Conservation (phyloP, 2,329 filamentous ascomycete species). For the Calonectria pteridis region DNA sequence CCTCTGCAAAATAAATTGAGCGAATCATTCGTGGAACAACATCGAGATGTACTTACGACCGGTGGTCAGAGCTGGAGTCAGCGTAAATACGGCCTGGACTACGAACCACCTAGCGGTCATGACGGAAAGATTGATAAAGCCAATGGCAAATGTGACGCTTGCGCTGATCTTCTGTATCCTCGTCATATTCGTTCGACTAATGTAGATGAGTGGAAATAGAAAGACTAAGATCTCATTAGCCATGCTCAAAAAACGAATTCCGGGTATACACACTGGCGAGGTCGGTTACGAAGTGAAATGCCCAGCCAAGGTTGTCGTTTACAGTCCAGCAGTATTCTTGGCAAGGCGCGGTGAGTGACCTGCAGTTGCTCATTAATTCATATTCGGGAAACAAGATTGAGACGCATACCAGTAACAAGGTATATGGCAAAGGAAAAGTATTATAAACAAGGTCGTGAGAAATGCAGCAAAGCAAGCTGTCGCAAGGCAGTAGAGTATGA, state of each 20-base stretch:
- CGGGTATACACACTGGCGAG: neutral
- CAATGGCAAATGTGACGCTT: neutral
- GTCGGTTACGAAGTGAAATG: neutral
- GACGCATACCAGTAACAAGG: neutral
- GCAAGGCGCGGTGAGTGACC: neutral
- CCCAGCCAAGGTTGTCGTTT: conserved; percentile 12
- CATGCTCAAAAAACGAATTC: too few species aligned
- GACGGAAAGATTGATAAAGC: conserved; percentile 3
- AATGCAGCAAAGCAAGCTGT: neutral
- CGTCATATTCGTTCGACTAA: conserved; percentile 5
- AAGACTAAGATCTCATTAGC: neutral
- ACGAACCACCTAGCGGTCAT: conserved; percentile 4
- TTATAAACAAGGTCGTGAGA: neutral
- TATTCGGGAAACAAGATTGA: too few species aligned
- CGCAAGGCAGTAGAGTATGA: neutral
- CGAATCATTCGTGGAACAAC: neutral
- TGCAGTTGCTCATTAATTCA: neutral
- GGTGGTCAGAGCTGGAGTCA: neutral
- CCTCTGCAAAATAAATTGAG: neutral
- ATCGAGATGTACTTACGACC: neutral
- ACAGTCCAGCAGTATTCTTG: neutral
- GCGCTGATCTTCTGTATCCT: conserved; percentile 12
- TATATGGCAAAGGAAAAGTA: neutral
- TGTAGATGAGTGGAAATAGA: neutral
- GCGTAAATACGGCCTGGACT: neutral